These are phyloP conservation scores for Fusarium sp. DNA, from an alignment of 2,329 filamentous ascomycete genomes.

Conservation along the genomic window DNA sequence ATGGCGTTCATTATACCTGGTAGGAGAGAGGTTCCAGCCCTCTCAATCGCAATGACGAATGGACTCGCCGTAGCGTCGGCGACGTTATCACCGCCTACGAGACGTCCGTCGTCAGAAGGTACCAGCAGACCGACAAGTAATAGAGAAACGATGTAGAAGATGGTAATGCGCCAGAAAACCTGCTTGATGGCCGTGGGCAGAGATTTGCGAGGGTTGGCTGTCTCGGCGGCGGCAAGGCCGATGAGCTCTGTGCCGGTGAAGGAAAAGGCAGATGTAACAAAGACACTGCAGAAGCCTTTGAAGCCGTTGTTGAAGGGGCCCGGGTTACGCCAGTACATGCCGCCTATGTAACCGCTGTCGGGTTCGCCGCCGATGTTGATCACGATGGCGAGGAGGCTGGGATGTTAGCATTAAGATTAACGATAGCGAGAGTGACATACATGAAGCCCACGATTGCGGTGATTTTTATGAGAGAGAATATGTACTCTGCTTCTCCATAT, in stretches of 20 bases:
- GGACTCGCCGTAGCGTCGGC: conserved; percentile 83
- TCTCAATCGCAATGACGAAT: conserved; percentile 91
- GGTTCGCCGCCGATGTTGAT: conserved; percentile 86
- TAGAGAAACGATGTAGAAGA: conserved; percentile 92
- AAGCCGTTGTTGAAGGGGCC: conserved; percentile 88
- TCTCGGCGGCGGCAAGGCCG: conserved; percentile 82
- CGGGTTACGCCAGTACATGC: conserved; percentile 79
- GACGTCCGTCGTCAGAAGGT: conserved; percentile 74
- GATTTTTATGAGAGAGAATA: conserved; percentile 89
- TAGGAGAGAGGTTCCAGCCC: conserved; percentile 82
- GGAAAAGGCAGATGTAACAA: conserved; percentile 81
- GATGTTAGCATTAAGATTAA: not conserved
- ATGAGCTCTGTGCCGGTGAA: conserved; percentile 83
- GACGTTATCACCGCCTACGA: conserved; percentile 68
- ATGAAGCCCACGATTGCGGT: conserved; percentile 89
- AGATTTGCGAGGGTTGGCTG: conserved; percentile 81
- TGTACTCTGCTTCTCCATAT: conserved; percentile 90
- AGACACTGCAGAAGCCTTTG: conserved; percentile 82
- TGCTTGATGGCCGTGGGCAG: conserved; percentile 91
- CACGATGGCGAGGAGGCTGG: conserved; percentile 83
- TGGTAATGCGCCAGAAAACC: conserved; percentile 92
- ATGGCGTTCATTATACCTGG: conserved; percentile 95
- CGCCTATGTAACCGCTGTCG: conserved; percentile 82
- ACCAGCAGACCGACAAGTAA: conserved; percentile 86
- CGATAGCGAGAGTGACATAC: conserved; percentile 63